A percentile compares a stretch with the other conserved stretches of the same genome.
Evolutionary conservation across 83 land plant species (phyloP).

Genomic region (Isoetes engelmannii): DNA sequence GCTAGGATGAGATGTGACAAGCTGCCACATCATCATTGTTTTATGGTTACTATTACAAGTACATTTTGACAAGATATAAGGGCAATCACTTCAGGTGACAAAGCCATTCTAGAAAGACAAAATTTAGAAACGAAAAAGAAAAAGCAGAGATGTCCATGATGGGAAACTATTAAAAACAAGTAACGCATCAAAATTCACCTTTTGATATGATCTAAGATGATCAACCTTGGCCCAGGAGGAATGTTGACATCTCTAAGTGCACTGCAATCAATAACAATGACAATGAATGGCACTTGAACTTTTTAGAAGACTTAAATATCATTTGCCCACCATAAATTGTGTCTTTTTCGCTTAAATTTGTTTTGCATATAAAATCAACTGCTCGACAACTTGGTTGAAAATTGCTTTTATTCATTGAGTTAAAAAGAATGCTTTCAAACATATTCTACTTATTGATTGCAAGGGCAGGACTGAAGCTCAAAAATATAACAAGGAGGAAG

Average conservation of each 20-base stretch:
- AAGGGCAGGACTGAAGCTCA: background rate
- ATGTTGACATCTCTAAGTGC: slow-evolving; percentile 79
- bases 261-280: slow-evolving; percentile 33
- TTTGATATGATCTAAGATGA: slow-evolving; percentile 78
- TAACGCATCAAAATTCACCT: slow-evolving; percentile 31
- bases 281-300: background rate
- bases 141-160: too few species aligned
- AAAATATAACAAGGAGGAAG: background rate
- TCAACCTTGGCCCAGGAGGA: slow-evolving; percentile 93
- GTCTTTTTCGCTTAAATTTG: background rate
- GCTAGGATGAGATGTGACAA: too few species aligned
- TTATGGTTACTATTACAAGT: too few species aligned
- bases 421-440: background rate
- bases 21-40: too few species aligned
- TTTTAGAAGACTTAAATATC: background rate
- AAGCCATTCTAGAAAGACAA: too few species aligned
- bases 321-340: background rate
- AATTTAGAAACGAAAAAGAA: too few species aligned
- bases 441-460: background rate
- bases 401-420: too few species aligned
- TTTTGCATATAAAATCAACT: background rate
- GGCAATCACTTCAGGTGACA: too few species aligned
- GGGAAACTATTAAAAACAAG: too few species aligned
- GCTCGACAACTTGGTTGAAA: background rate
- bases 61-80: too few species aligned